Conservation (phyloP, 2,329 filamentous ascomycete species). For the Colletotrichum orchidophilum region DNA sequence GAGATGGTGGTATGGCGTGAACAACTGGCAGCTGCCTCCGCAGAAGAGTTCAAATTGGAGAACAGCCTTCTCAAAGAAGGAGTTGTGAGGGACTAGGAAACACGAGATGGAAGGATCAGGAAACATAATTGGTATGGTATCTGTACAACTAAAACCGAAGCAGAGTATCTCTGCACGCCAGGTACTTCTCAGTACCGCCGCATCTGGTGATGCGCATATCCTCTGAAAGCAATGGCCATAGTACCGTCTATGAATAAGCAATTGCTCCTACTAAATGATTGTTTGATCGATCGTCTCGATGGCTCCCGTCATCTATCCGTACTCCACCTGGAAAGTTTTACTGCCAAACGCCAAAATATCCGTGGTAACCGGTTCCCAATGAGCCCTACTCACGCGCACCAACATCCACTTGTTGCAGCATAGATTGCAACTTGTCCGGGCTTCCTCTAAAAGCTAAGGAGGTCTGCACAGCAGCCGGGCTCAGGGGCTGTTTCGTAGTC, state of each 20-base stretch:
- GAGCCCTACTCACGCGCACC: constrained; percentile 39
- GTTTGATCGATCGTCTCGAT: not conserved
- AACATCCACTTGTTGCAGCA: constrained; percentile 44
- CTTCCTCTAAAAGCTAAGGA: constrained; percentile 69
- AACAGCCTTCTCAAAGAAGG: constrained; percentile 20
- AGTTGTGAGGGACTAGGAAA: not conserved
- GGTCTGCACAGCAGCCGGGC: constrained; percentile 48
- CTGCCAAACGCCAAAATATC: constrained; percentile 23
- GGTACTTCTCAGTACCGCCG: constrained; percentile 11
- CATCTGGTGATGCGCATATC: constrained; percentile 16
- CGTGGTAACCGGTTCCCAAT: not conserved
- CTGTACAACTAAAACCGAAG: constrained; percentile 31
- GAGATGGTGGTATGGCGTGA: constrained; percentile 95
- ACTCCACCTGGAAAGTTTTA: constrained; percentile 17
- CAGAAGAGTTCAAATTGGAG: constrained; percentile 37
- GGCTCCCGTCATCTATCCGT: constrained; percentile 25
- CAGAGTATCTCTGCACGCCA: constrained; percentile 27
- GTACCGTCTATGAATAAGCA: constrained; percentile 24
- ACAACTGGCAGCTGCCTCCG: constrained; percentile 82
- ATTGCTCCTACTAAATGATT: constrained; percentile 13
- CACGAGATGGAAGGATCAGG: not conserved
- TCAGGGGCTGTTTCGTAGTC: constrained; percentile 38
- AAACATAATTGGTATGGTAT: constrained; percentile 24
- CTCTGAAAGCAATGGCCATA: not conserved
- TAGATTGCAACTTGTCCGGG: constrained; percentile 62